These are phyloP conservation scores for Heliocybe sulcata DNA, from an alignment of 1,284 basidiomycete genomes.

Conservation along the genomic window DNA sequence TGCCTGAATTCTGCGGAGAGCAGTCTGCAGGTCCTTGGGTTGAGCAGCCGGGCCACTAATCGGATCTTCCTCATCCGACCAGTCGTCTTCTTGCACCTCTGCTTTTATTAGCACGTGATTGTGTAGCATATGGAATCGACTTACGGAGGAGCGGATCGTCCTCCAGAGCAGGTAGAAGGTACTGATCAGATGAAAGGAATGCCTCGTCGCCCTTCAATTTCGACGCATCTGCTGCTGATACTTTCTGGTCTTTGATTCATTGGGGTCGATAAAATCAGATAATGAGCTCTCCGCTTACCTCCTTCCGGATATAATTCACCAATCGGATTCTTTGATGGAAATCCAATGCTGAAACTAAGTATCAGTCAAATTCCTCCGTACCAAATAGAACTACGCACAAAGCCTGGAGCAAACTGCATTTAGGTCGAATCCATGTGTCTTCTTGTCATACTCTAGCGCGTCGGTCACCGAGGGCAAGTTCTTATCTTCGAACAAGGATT, in stretches of 20 bases:
- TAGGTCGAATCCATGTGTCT: conserved; percentile 59
- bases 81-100: conserved; percentile 62
- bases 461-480: conserved; percentile 52
- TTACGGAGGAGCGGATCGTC: conserved; percentile 87
- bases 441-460: conserved; percentile 61
- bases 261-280: conserved; percentile 3
- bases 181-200: conserved; percentile 68
- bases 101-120: conserved; percentile 3
- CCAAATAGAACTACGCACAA: conserved; percentile 32
- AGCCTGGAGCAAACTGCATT: conserved; percentile 38
- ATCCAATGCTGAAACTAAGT: conserved; percentile 34
- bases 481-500: conserved; percentile 77
- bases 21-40: conserved; percentile 24
- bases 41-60: conserved; percentile 4
- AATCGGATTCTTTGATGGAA: conserved; percentile 73
- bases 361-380: conserved; percentile 12
- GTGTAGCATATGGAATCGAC: conserved; percentile 16
- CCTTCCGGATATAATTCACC: conserved; percentile 82
- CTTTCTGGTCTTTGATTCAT: conserved; percentile 34
- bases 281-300: conserved; percentile 29
- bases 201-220: conserved; percentile 49
- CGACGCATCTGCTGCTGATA: conserved; percentile 33
- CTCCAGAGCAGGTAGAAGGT: conserved; percentile 72
- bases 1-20: conserved; percentile 36
- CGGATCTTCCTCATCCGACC: conserved; percentile 63